Conservation (phyloP, 768 basidiomycete genomes). For the Suillus hirtellus region DNA sequence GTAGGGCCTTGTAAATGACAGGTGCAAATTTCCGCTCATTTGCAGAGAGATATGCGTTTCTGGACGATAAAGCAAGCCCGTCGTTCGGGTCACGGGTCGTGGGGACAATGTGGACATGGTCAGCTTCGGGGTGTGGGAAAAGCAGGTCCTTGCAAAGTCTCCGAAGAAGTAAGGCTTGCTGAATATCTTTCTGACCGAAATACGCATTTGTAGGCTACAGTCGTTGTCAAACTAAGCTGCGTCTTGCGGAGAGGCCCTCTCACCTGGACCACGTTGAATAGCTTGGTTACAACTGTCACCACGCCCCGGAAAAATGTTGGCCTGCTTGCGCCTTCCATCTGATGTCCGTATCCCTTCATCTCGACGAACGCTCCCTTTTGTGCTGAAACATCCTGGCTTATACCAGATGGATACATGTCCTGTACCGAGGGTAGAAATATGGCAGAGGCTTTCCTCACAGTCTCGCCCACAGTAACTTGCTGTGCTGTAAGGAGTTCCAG, state of each 20-base stretch:
- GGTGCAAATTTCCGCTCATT: slow-evolving; percentile 64
- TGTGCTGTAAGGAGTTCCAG: slow-evolving; percentile 57
- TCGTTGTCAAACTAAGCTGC: slow-evolving; percentile 3
- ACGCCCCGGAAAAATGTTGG: slow-evolving; percentile 96
- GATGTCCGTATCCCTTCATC: slow-evolving; percentile 85
- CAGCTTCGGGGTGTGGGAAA: slow-evolving; percentile 69
- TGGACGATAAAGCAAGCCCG: slow-evolving; percentile 84
- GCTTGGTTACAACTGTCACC: slow-evolving; percentile 90
- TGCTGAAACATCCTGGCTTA: slow-evolving; percentile 66
- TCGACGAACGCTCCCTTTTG: slow-evolving; percentile 92
- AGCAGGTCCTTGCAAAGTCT: slow-evolving; percentile 79
- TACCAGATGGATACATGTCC: slow-evolving; percentile 94
- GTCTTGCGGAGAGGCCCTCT: slow-evolving; percentile 20
- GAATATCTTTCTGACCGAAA: slow-evolving; percentile 98
- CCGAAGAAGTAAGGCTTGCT: slow-evolving; percentile 87
- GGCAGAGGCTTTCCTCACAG: slow-evolving; percentile 51
- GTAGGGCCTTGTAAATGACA: slow-evolving; percentile 69
- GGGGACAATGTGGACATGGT: slow-evolving; percentile 82
- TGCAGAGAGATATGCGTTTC: slow-evolving; percentile 78
- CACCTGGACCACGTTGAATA: slow-evolving; percentile 91
- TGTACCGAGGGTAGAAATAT: slow-evolving; percentile 78
- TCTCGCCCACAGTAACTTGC: slow-evolving; percentile 27
- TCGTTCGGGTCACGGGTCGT: slow-evolving; percentile 70
- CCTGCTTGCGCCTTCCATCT: slow-evolving; percentile 88
- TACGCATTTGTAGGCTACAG: slow-evolving; percentile 85